phyloP scores from a whole-genome alignment of 2,329 filamentous ascomycete species.

The Cladosporium austrohemisphaericum region DNA sequence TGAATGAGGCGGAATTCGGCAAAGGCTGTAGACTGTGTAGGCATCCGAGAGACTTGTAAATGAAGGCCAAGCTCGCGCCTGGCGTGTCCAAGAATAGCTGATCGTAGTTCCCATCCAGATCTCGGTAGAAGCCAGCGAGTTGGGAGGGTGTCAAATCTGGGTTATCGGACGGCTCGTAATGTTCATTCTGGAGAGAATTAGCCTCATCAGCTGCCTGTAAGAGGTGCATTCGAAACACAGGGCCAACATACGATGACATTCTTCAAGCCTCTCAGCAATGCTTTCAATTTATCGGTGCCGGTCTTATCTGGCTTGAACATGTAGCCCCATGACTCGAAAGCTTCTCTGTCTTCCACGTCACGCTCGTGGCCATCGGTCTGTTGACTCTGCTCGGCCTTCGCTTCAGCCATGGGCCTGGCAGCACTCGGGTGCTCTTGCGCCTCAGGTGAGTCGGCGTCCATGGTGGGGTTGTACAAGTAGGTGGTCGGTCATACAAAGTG shows the following conservation, averaged over 20 bases:
- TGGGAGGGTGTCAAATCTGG: constrained; percentile 48
- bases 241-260: constrained; percentile 40
- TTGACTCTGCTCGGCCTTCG: constrained; percentile 9
- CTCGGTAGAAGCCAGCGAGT: constrained; percentile 48
- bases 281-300: constrained; percentile 45
- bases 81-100: constrained; percentile 73
- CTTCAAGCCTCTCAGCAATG: constrained; percentile 45
- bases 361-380: constrained; percentile 24
- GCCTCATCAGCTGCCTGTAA: neutral
- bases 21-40: constrained; percentile 70
- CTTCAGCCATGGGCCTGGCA: constrained; percentile 1
- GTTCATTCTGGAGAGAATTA: constrained; percentile 34
- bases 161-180: constrained; percentile 42
- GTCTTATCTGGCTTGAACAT: constrained; percentile 51
- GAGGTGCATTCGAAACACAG: too few relatives aligned
- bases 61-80: constrained; percentile 74
- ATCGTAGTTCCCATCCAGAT: constrained; percentile 46
- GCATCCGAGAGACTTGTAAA: constrained; percentile 88
- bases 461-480: neutral
- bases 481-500: too few relatives aligned
- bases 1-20: constrained; percentile 56
- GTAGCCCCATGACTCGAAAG: constrained; percentile 50
- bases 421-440: neutral
- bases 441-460: constrained; percentile 7
- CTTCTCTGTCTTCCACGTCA: constrained; percentile 37